Base-by-base conservation (phyloP, 192 early-diverging fungal genomes). In the Funneliformis geosporum region DNA sequence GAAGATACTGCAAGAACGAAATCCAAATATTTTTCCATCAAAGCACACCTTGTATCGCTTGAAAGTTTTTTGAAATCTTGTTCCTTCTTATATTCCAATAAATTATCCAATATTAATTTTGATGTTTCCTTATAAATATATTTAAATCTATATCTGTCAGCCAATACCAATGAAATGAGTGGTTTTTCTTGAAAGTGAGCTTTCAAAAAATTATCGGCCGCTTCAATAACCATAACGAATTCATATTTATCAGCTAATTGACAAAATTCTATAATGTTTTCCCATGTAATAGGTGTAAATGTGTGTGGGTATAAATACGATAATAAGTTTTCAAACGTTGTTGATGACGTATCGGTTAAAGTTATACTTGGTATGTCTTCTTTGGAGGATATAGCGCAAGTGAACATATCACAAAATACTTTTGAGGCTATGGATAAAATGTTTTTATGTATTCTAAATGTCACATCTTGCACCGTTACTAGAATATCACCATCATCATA, bases 401-500 rank as follows among this genome's bases (percentile, higher is more conserved):
- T 64, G 60, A 76, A 76, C 60, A 76, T 28, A n/a, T 33, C 33
- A n/a, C n/a, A 11, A 60, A 76, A 76, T n/a, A 76, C 28, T 64
- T 76, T n/a, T n/a, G 74, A 76, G 3, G 59, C 74, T 33, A 76
- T 67, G 0, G n/a, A 18, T 33, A 76, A 27, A 65, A 76, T 60
- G 11, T 70, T 67, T 65, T 59, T 62, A 43, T 76, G 74, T 25
- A 76, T 18, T 23, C 60, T 7, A 76, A 76, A 76, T 59, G 28
- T n/a, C n/a, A 23, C 64, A 60, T 68, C 27, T 28, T 38, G 21
- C 12, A 76, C 74, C 5, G 8, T 62, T 18, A 76, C 16, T 39
- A 76, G 14, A 10, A 76, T 38, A 76, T 76, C 74, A 40, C 74
- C 74, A 66, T 76, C 74, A 18, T 27, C 27, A 14, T 76, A 76